These are phyloP conservation scores for Fereydounia khargensis DNA, from an alignment of 1,284 basidiomycete species.

Conservation along the genomic window DNA sequence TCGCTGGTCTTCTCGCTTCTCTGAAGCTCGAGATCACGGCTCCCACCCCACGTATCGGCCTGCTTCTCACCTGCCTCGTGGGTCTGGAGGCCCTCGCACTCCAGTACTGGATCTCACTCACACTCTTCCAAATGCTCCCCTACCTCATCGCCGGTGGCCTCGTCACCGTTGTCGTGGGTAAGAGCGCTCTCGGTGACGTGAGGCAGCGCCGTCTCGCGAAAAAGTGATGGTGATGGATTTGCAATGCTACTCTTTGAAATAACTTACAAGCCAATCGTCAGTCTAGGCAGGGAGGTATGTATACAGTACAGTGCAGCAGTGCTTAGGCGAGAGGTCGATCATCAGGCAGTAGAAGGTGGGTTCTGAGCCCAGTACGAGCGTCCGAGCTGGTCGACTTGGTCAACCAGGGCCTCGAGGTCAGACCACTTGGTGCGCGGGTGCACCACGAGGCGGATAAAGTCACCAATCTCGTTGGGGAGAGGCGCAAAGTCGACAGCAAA, in stretches of 20 bases:
- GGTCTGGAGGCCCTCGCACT: slow-evolving; percentile 35
- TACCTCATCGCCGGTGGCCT: slow-evolving; percentile 24
- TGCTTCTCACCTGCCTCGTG: slow-evolving; percentile 20
- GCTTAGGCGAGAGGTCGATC: too few relatives aligned
- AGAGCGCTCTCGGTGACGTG: slow-evolving; percentile 32
- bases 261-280: too few relatives aligned
- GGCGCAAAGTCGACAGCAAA: slow-evolving; percentile 54
- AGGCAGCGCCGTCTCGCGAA: slow-evolving; percentile 21
- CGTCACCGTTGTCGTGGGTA: slow-evolving; percentile 34
- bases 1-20: slow-evolving; percentile 16
- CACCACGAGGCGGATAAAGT: slow-evolving; percentile 44
- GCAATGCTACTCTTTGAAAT: too few relatives aligned
- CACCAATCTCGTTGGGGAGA: slow-evolving; percentile 27
- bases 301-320: too few relatives aligned
- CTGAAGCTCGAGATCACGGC: slow-evolving; percentile 12
- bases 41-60: slow-evolving; percentile 9
- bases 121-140: slow-evolving; percentile 44
- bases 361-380: slow-evolving; percentile 18
- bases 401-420: slow-evolving; percentile 29
- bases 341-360: too few relatives aligned
- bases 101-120: slow-evolving; percentile 41
- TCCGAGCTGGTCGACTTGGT: slow-evolving; percentile 34
- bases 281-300: not conserved
- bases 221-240: slow-evolving; percentile 5
- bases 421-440: slow-evolving; percentile 40